Conservation (phyloP, 2,329 filamentous ascomycete genomes). For the Epichloe gansuensis region DNA sequence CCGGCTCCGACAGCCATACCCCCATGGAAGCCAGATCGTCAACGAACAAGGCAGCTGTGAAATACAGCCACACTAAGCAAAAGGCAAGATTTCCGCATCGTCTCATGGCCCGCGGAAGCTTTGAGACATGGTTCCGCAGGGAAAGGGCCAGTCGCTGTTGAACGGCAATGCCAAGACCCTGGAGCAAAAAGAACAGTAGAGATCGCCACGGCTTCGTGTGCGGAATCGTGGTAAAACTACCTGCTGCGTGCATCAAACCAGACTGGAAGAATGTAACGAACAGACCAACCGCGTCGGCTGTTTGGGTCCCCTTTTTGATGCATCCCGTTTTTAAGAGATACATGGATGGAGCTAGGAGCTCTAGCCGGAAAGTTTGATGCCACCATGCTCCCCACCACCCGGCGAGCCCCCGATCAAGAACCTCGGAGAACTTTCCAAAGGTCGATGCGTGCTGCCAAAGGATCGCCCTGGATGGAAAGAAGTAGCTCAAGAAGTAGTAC, state of each 20-base stretch:
- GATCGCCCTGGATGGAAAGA: slow-evolving; percentile 38
- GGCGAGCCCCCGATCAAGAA: slow-evolving; percentile 57
- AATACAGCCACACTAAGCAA: slow-evolving; percentile 52
- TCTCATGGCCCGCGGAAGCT: slow-evolving; percentile 32
- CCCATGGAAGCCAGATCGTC: slow-evolving; percentile 66
- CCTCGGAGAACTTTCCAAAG: slow-evolving; percentile 39
- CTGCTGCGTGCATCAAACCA: slow-evolving; percentile 56
- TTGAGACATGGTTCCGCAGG: slow-evolving; percentile 20
- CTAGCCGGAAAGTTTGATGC: slow-evolving; percentile 79
- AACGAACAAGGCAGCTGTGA: slow-evolving; percentile 51
- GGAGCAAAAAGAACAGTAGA: slow-evolving; percentile 57
- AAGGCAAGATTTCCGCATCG: slow-evolving; percentile 48
- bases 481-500: slow-evolving; percentile 31
- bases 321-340: slow-evolving; percentile 31
- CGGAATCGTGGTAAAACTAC: slow-evolving; percentile 54
- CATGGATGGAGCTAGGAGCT: slow-evolving; percentile 48
- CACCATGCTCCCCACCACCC: slow-evolving; percentile 81
- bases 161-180: slow-evolving; percentile 50
- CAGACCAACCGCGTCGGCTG: slow-evolving; percentile 16
- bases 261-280: slow-evolving; percentile 46
- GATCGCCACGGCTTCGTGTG: slow-evolving; percentile 37
- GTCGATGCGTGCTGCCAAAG: slow-evolving; percentile 42
- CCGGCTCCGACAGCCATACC: slow-evolving; percentile 68
- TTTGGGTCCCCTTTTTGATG: slow-evolving; percentile 20
- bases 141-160: slow-evolving; percentile 34